Percentiles rank a stretch among this genome's conserved stretches.
Evolutionary conservation across 352 stramenopile genomes (phyloP).

Genomic region (Phytophthora macrochlamydospora): DNA sequence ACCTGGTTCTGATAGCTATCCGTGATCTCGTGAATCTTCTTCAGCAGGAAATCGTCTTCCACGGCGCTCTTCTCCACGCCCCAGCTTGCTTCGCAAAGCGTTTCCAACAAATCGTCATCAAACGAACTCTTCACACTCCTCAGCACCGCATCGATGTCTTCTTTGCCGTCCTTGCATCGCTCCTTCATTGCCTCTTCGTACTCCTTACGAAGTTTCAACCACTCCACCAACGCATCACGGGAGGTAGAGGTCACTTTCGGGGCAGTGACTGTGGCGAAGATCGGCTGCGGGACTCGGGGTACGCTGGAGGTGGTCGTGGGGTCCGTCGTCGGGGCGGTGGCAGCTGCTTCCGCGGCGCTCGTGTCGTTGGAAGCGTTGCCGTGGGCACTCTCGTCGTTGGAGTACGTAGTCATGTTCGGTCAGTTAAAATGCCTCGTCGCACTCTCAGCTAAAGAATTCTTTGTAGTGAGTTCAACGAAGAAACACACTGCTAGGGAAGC

Average conservation of each 20-base stretch:
- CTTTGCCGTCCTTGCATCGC: constrained; percentile 15
- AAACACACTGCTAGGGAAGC: too few relatives aligned
- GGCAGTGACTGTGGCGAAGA: constrained; percentile 14
- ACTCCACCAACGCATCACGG: constrained; percentile 13
- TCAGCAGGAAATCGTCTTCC: constrained; percentile 11
- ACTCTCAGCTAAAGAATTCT: too few relatives aligned
- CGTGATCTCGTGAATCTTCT: constrained; percentile 10
- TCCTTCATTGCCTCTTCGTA: constrained; percentile 17
- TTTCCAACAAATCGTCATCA: constrained; percentile 14
- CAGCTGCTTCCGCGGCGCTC: too few relatives aligned
- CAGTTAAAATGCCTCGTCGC: too few relatives aligned
- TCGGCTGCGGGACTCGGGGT: constrained; percentile 5
- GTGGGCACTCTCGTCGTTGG: too few relatives aligned
- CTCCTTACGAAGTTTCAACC: constrained; percentile 16
- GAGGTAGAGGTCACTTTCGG: constrained; percentile 13
- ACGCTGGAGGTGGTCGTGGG: too few relatives aligned
- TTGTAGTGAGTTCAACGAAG: too few relatives aligned
- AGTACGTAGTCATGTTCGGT: too few relatives aligned
- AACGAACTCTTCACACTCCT: constrained; percentile 21
- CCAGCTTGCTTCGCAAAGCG: constrained; percentile 16
- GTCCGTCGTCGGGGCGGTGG: too few relatives aligned
- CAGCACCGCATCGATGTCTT: constrained; percentile 12
- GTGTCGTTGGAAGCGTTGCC: too few relatives aligned
- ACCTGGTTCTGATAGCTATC: constrained; percentile 19
- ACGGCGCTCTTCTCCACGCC: constrained; percentile 6